Evolutionary conservation across 2,329 filamentous ascomycete genomes (phyloP).

Genomic region (Fusarium clavum): DNA sequence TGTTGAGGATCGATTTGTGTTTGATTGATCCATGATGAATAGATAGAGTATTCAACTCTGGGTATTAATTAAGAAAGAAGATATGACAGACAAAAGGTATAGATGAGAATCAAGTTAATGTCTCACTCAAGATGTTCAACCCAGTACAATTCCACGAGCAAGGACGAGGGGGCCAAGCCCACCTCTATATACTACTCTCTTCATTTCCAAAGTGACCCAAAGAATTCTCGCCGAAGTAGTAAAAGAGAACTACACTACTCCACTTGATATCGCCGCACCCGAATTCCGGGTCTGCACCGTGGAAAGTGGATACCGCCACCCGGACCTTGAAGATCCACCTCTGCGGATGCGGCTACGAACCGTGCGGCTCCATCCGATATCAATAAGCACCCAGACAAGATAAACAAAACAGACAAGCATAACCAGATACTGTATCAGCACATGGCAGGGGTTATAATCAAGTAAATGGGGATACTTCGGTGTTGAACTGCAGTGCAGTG

Average conservation of each 20-base stretch:
- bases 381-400: not conserved
- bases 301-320: conserved; percentile 13
- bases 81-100: not conserved
- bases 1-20: conserved; percentile 35
- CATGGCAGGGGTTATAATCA: not conserved
- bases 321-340: not conserved
- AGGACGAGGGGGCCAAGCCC: conserved; percentile 1
- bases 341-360: conserved; percentile 32
- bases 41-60: not conserved
- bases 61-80: not conserved
- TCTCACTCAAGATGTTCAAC: conserved; percentile 19
- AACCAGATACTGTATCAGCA: not conserved
- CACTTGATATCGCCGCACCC: conserved; percentile 23
- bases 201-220: not conserved
- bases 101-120: conserved; percentile 26
- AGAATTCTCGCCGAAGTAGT: not conserved
- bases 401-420: not conserved
- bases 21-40: conserved; percentile 24
- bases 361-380: conserved; percentile 36
- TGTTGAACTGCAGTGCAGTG: conserved; percentile 18
- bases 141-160: not conserved
- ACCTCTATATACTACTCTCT: conserved; percentile 36
- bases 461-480: conserved; percentile 44
- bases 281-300: conserved; percentile 36
- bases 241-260: not conserved